Percentiles rank a stretch among this genome's conserved stretches.
phyloP scores from a whole-genome alignment of 2,329 filamentous ascomycete genomes.

The Chaetomiaceae sp. region DNA sequence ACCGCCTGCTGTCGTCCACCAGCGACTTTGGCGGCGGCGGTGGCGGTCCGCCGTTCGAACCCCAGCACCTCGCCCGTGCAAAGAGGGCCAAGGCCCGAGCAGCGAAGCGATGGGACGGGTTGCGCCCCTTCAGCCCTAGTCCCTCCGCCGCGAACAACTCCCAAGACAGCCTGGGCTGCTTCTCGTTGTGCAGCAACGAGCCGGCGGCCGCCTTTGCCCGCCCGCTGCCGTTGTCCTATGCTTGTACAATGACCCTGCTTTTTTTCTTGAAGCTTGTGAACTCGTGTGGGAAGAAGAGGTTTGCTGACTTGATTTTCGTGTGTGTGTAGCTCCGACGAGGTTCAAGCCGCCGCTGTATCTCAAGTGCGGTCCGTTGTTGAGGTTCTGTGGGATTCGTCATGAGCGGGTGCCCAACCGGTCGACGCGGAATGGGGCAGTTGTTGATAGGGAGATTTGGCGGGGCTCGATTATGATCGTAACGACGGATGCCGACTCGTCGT shows the following conservation, averaged over 20 bases:
- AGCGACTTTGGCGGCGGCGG: constrained; percentile 9
- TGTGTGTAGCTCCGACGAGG: constrained; percentile 49
- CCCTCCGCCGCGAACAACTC: constrained; percentile 19
- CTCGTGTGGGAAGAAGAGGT: background rate
- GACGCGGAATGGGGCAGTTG: constrained; percentile 32
- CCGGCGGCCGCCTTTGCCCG: constrained; percentile 12
- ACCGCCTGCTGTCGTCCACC: constrained; percentile 11
- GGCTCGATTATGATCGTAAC: constrained; percentile 96
- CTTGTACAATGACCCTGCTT: constrained; percentile 20
- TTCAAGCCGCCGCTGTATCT: constrained; percentile 83
- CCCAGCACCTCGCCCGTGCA: constrained; percentile 16
- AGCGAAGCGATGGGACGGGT: constrained; percentile 18
- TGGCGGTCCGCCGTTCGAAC: constrained; percentile 9
- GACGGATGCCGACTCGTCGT: constrained; percentile 75
- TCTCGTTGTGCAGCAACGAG: constrained; percentile 21
- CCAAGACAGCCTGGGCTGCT: constrained; percentile 20
- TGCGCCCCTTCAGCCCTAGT: constrained; percentile 21
- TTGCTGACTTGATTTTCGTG: constrained; percentile 17
- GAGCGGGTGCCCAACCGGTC: constrained; percentile 48
- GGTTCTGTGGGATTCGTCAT: constrained; percentile 78
- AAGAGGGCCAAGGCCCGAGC: constrained; percentile 15
- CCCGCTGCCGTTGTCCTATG: constrained; percentile 15
- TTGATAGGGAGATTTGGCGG: constrained; percentile 78
- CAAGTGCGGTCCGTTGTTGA: constrained; percentile 83
- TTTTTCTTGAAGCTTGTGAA: constrained; percentile 15